Conservation (phyloP, 2,329 filamentous ascomycete species). For the Coniochaeta prunicola region DNA sequence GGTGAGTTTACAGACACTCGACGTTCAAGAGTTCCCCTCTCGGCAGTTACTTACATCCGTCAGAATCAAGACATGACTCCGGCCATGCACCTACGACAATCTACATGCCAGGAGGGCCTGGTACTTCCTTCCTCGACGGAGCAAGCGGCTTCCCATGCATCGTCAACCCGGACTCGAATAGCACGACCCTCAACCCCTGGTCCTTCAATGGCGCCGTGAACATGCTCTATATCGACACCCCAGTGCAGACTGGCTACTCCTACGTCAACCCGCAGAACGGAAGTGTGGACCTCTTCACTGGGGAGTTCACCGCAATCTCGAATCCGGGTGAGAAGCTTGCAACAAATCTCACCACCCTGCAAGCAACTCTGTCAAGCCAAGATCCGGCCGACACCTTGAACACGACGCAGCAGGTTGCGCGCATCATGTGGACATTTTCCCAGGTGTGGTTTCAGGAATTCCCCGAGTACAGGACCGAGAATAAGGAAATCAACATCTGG, state of each 20-base stretch:
- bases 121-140: conserved; percentile 48
- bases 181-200: conserved; percentile 46
- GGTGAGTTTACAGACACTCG: neutral
- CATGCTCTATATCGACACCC: conserved; percentile 66
- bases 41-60: neutral
- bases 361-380: conserved; percentile 37
- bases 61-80: conserved; percentile 43
- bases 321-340: conserved; percentile 17
- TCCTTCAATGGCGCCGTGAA: conserved; percentile 59
- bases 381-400: conserved; percentile 34
- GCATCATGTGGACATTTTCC: conserved; percentile 45
- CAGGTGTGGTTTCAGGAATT: conserved; percentile 51
- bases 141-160: conserved; percentile 44
- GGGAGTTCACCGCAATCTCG: conserved; percentile 14
- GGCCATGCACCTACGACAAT: conserved; percentile 48
- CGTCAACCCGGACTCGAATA: conserved; percentile 42
- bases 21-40: too few species aligned
- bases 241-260: conserved; percentile 26
- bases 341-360: conserved; percentile 42
- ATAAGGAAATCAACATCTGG: conserved; percentile 45
- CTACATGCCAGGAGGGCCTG: conserved; percentile 57
- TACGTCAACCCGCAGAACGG: conserved; percentile 17
- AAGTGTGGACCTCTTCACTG: conserved; percentile 10
- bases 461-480: conserved; percentile 39
- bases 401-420: conserved; percentile 39